A percentile compares a stretch with the other conserved stretches of the same genome.
Evolutionary conservation across 75 land plant species (phyloP).

Genomic region (Pinus albicaulis): DNA sequence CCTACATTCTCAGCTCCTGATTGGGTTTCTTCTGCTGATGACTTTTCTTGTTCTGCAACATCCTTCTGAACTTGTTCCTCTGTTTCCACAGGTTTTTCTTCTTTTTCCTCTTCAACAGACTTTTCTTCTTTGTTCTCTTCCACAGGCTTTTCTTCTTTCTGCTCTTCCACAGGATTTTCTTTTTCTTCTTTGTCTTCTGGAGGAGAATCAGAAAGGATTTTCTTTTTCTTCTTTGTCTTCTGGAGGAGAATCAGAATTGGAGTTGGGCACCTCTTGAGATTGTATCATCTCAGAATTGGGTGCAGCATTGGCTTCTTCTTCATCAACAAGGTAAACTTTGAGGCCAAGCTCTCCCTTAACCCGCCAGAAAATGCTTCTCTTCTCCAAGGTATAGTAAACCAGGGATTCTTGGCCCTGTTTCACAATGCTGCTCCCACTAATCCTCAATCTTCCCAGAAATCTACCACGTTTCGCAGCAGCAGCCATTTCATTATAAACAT

Average conservation of each 20-base stretch:
- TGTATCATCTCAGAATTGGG: too few species aligned
- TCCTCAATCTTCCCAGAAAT: constrained; percentile 63
- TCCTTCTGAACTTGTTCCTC: too few species aligned
- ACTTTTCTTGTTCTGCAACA: too few species aligned
- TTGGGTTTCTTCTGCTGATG: too few species aligned
- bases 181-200: neutral
- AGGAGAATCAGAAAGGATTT: too few species aligned
- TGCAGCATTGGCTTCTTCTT: neutral
- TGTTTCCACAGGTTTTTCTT: neutral
- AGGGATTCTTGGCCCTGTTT: constrained; percentile 59
- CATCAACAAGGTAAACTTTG: constrained; percentile 38
- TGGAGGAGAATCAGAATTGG: too few species aligned
- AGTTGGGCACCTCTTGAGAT: too few species aligned
- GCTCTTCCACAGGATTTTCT: too few species aligned
- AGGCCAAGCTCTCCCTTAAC: constrained; percentile 67
- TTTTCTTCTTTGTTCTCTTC: constrained; percentile 17
- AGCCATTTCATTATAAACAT: constrained; percentile 58
- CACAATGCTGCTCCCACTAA: constrained; percentile 49
- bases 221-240: too few species aligned
- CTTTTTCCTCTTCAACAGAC: constrained; percentile 6
- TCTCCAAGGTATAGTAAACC: constrained; percentile 58
- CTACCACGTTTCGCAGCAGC: constrained; percentile 40
- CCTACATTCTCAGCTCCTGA: too few species aligned
- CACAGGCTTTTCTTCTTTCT: neutral
- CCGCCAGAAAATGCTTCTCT: constrained; percentile 60